Evolutionary conservation across 2,329 filamentous ascomycete species (phyloP).

Genomic region (Xylaria sp.): DNA sequence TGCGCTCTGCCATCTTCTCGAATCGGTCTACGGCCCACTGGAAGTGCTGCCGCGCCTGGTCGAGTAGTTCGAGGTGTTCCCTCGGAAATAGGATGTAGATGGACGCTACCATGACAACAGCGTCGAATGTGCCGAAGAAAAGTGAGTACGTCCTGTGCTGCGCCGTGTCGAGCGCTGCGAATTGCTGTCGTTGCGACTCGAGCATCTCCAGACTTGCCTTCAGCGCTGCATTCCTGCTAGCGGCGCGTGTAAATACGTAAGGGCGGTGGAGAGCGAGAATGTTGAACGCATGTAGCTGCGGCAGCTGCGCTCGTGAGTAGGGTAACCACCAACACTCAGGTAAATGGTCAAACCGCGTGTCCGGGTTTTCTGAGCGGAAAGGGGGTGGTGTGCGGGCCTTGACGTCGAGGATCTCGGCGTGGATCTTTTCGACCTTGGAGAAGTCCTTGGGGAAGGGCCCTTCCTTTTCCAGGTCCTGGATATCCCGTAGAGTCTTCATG

Average conservation of each 20-base stretch:
- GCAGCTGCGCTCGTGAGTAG: conserved; percentile 57
- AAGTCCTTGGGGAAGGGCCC: conserved; percentile 66
- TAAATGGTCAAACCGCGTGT: conserved; percentile 65
- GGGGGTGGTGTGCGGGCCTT: conserved; percentile 61
- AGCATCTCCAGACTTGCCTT: conserved; percentile 66
- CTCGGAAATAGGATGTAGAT: conserved; percentile 70
- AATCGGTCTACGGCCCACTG: conserved; percentile 69
- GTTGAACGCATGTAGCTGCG: conserved; percentile 63
- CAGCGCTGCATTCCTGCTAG: conserved; percentile 65
- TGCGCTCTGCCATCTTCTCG: conserved; percentile 63
- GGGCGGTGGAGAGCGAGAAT: conserved; percentile 70
- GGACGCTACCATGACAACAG: conserved; percentile 68
- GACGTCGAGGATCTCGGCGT: conserved; percentile 60
- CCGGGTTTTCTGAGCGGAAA: conserved; percentile 65
- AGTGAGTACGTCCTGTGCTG: conserved; percentile 66
- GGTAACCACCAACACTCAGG: conserved; percentile 65
- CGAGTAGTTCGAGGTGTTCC: conserved; percentile 61
- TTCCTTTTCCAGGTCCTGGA: conserved; percentile 66
- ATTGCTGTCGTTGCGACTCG: conserved; percentile 62
- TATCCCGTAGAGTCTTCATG: conserved; percentile 60
- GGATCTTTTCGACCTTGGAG: conserved; percentile 63
- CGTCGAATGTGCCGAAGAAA: conserved; percentile 72
- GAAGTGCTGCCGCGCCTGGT: conserved; percentile 64
- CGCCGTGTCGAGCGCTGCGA: conserved; percentile 59
- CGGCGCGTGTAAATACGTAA: conserved; percentile 67